phyloP scores from a whole-genome alignment of 306 rosid species.

The Citrullus colocynthis region DNA sequence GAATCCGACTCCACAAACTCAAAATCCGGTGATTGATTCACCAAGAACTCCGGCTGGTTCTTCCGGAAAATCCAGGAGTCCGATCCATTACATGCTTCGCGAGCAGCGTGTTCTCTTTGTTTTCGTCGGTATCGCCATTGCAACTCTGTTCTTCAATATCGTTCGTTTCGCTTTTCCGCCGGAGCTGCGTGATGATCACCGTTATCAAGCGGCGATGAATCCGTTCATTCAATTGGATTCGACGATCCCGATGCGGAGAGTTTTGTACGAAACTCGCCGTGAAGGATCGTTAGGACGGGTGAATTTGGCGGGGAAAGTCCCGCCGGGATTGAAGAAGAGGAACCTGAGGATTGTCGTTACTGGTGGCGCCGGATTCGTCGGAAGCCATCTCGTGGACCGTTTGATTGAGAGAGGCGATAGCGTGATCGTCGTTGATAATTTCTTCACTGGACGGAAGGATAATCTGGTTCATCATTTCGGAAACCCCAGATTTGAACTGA shows the following conservation, averaged over 20 bases:
- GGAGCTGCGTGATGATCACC: background rate
- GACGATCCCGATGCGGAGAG: slow-evolving; percentile 30
- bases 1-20: background rate
- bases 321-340: slow-evolving; percentile 24
- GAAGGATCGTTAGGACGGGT: background rate
- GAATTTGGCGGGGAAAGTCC: slow-evolving; percentile 23
- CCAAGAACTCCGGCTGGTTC: background rate
- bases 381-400: slow-evolving; percentile 90
- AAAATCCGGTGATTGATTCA: background rate
- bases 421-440: slow-evolving; percentile 73
- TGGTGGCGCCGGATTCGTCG: slow-evolving; percentile 96
- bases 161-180: slow-evolving; percentile 4
- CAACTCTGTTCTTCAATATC: slow-evolving; percentile 28
- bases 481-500: slow-evolving; percentile 71
- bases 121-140: slow-evolving; percentile 26
- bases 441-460: slow-evolving; percentile 76
- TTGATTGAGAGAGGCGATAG: slow-evolving; percentile 65
- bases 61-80: background rate
- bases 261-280: slow-evolving; percentile 18
- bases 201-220: background rate
- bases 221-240: background rate
- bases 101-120: slow-evolving; percentile 23
- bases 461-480: slow-evolving; percentile 63
- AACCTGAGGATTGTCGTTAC: slow-evolving; percentile 56
- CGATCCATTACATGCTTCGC: slow-evolving; percentile 12